Conservation (phyloP, 1,284 basidiomycete species). For the Kwoniella shivajii region DNA sequence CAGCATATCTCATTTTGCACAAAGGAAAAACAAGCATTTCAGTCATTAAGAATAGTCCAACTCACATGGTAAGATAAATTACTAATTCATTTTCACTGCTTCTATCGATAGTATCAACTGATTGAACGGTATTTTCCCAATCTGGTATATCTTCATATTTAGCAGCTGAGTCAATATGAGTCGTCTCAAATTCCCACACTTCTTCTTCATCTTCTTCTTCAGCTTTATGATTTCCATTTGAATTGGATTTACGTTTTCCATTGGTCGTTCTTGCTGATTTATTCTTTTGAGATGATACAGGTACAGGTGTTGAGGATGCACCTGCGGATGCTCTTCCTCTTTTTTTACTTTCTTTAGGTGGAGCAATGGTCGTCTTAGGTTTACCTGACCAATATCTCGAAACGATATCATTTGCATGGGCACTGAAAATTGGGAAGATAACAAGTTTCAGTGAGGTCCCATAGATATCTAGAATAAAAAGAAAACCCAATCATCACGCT, state of each 20-base stretch:
- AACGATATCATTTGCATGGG: constrained; percentile 41
- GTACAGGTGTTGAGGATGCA: constrained; percentile 10
- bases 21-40: too few species aligned
- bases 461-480: too few species aligned
- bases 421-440: constrained; percentile 17
- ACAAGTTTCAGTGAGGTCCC: not conserved
- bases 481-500: not conserved
- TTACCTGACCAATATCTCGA: constrained; percentile 37
- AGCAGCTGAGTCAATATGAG: constrained; percentile 37
- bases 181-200: constrained; percentile 55
- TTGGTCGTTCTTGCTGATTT: constrained; percentile 22
- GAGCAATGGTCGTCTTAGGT: constrained; percentile 15
- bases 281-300: constrained; percentile 4
- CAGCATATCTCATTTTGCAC: too few species aligned
- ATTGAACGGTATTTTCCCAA: constrained; percentile 49
- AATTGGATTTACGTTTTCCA: constrained; percentile 50
- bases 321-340: constrained; percentile 23
- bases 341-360: constrained; percentile 20
- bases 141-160: constrained; percentile 43
- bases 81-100: constrained; percentile 28
- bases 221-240: constrained; percentile 26
- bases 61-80: constrained; percentile 52
- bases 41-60: not conserved
- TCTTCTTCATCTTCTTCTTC: constrained; percentile 50
- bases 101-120: constrained; percentile 48